Base-by-base conservation (phyloP, 495 filamentous ascomycete species). In the Tuber microsphaerosporum region DNA sequence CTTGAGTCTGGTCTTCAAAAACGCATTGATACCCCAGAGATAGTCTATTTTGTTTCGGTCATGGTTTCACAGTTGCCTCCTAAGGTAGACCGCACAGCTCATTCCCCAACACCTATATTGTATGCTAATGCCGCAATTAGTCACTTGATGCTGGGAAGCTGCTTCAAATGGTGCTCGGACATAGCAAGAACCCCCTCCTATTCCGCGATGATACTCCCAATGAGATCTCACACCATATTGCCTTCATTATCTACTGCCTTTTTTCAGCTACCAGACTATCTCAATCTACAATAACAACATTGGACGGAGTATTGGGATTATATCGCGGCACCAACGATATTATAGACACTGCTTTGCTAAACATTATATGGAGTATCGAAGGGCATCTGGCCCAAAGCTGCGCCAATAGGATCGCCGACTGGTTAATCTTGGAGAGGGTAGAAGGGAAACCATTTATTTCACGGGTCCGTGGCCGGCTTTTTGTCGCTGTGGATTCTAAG, bases 91-190 rank as follows among this genome's bases (percentile, higher is more conserved):
- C 26, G 17, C 61, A 31, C 7, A 70, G 14, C 17, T 31, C 10
- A 5, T 26, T 44, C 6, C 6, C 22, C 68, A 16, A 16, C 42
- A 2, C 22, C 39, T 10, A 37, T 39, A 41, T 39, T 70, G 20
- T 39, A 48, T 51, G 22, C 70, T 81, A 70, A 81, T 71, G 12
- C 44, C 45, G 14, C 6, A 51, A 77, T 71, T 14, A 81, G 79
- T 17, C 31, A 17, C 71, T 81, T 31, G 79, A 83, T 45, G 45
- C 82, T 74, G 75, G 76, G 51, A 83, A 83, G 61, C 42, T 83
- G 19, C 71, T 83, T 17, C 81, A 83, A 43, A 79, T 83, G 46
- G 43, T 83, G 37, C 79, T 83, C 16, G 76, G 75, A 20, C 76
- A 83, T 76, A 26, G 74, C 7, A 71, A 75, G 44, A 83, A 83